Base-by-base conservation (phyloP, 1,284 basidiomycete genomes). In the Cystobasidium pallidum region DNA sequence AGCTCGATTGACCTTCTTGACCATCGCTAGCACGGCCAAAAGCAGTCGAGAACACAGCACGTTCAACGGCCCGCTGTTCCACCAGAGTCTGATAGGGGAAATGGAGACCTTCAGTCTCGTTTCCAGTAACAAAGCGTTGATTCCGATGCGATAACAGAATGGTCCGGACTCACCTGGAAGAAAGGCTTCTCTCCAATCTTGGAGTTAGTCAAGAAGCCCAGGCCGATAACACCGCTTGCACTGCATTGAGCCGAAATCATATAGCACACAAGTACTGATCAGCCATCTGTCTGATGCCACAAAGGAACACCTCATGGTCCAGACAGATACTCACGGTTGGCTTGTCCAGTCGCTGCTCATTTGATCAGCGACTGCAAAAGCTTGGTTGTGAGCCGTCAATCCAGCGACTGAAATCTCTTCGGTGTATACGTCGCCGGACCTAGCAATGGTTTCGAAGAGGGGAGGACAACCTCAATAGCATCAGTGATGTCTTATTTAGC, bases 391-490 rank as follows among this genome's bases (percentile, higher is more conserved):
- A 11, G 76, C 73, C 1, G 76, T 79, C 75, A 78, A 78, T 68
- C 76, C 78, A 1, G 79, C 79, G 10, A 80, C 66, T 7, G 75
- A 75, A 19, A 80, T 76, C 19, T 72, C 76, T 66, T 81, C 80
- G 7, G 77, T 47, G 21, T 47, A 32, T 19, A 68, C 54, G 19
- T 58, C 41, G 6, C 66, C 66, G 19, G 66, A 68, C 19, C 66
- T 68, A 54, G 57, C 28, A 30, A 66, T 21, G n/a, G 3, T 21
- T 15, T 17, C 17, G 34, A 3, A 41, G 21, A 39, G 41, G 15
- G 7, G 19, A 59, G 21, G 30, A 36, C n/a, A n/a, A n/a, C n/a
- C n/a, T n/a, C n/a, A n/a, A n/a, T n/a, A n/a, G n/a, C n/a, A n/a
- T n/a, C n/a, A n/a, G n/a, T n/a, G n/a, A n/a, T n/a, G n/a, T n/a